A percentile compares a stretch with the other conserved stretches of the same genome.
Evolutionary conservation across 208 protist species (phyloP).

Genomic region (Zelonia costaricensis): DNA sequence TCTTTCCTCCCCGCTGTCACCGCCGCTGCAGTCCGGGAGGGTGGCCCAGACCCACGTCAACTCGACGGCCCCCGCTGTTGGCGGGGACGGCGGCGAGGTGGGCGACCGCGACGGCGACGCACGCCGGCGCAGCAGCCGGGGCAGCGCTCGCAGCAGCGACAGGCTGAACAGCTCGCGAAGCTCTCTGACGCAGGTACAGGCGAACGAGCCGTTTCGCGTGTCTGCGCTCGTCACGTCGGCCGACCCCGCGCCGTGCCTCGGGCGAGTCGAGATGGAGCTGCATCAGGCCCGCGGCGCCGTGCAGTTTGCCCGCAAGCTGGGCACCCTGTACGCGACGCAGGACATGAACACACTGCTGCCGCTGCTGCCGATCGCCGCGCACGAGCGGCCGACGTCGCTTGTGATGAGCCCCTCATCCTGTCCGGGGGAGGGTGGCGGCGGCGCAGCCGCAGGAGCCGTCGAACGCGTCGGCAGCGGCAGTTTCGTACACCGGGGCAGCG

Average conservation of each 20-base stretch:
- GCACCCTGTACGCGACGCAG: slow-evolving; percentile 67
- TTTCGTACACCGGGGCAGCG: too few relatives aligned
- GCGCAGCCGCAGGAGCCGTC: too few relatives aligned
- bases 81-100: slow-evolving; percentile 1
- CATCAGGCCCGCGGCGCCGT: slow-evolving; percentile 33
- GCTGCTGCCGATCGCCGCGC: slow-evolving; percentile 20
- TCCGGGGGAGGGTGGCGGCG: slow-evolving; percentile 1
- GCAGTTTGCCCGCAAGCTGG: slow-evolving; percentile 69
- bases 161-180: background rate
- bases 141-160: background rate
- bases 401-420: background rate
- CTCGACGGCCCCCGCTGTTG: background rate
- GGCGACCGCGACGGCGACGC: background rate
- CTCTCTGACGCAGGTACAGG: slow-evolving; percentile 5
- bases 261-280: slow-evolving; percentile 30
- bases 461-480: slow-evolving; percentile 3
- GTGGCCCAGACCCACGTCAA: background rate
- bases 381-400: background rate
- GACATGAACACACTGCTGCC: slow-evolving; percentile 73
- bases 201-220: slow-evolving; percentile 7
- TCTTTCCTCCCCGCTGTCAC: background rate
- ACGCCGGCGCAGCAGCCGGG: background rate
- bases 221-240: slow-evolving; percentile 18
- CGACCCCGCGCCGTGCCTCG: slow-evolving; percentile 15
- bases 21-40: background rate